phyloP scores from a whole-genome alignment of 1,139 yeast genomes.

The Suhomyces guaymorum region DNA sequence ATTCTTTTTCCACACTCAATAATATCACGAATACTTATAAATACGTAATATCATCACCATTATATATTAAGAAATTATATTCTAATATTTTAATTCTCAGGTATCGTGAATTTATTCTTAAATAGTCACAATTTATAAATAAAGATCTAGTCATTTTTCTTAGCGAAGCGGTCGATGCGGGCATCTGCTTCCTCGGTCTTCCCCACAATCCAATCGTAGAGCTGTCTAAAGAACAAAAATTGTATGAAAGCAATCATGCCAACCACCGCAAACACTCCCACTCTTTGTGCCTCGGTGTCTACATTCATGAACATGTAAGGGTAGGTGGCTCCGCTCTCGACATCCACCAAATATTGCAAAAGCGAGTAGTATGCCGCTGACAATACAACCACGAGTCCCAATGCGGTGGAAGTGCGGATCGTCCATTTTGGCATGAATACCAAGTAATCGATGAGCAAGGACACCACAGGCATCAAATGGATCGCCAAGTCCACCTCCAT shows the following conservation, averaged over 20 bases:
- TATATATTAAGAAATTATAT: no score
- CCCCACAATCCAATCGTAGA: constrained; percentile 27
- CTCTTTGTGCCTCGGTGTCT: constrained; percentile 41
- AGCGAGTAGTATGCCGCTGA: constrained; percentile 55
- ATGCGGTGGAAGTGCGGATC: constrained; percentile 39
- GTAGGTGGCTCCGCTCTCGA: constrained; percentile 45
- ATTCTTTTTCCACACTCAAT: no score
- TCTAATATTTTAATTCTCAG: no score
- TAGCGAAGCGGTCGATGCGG: constrained; percentile 16
- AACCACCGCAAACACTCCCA: constrained; percentile 51
- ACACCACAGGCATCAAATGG: constrained; percentile 59
- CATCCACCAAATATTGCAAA: constrained; percentile 49
- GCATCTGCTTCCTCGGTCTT: constrained; percentile 16
- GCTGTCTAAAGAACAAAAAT: constrained; percentile 30
- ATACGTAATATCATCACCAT: no score
- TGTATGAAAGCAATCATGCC: constrained; percentile 46
- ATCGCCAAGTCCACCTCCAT: constrained; percentile 54
- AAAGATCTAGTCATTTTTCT: constrained; percentile 7
- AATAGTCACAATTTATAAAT: no score
- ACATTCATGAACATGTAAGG: constrained; percentile 72
- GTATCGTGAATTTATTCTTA: no score
- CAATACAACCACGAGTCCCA: constrained; percentile 37
- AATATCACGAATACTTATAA: no score
- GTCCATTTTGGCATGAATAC: constrained; percentile 54
- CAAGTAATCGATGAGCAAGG: constrained; percentile 55